Percentiles rank a stretch among this genome's conserved stretches.
Evolutionary conservation across 208 protist genomes (phyloP).

Genomic region (Acanthamoeba castellanii): DNA sequence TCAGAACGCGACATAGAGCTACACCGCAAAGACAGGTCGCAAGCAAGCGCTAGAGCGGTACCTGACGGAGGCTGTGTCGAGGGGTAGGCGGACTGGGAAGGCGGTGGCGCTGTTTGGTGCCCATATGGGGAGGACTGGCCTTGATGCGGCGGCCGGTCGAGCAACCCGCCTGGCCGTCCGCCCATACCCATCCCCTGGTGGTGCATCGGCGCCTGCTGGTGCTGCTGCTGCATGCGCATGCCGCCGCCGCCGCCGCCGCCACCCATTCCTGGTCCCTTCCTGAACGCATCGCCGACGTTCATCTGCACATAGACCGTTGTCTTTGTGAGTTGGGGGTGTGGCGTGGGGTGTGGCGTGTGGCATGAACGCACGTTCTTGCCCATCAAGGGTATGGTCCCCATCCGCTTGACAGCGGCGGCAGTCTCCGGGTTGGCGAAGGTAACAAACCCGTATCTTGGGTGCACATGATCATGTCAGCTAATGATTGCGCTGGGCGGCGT

Average conservation of each 20-base stretch:
- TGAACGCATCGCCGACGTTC: conserved; percentile 60
- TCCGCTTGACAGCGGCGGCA: conserved; percentile 21
- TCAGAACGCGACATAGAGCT: no score
- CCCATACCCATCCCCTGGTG: no score
- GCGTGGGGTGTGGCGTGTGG: not conserved
- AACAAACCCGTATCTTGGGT: conserved; percentile 52
- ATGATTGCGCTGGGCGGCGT: not conserved
- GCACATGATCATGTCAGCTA: not conserved
- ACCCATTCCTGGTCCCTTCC: conserved; percentile 14
- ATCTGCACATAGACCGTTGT: not conserved
- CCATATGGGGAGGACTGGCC: not conserved
- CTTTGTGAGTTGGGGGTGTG: not conserved
- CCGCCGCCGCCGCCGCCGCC: not conserved
- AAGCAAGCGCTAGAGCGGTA: not conserved
- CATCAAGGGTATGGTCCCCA: conserved; percentile 19
- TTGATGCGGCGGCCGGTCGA: not conserved
- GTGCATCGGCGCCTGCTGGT: not conserved
- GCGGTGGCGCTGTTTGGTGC: not conserved
- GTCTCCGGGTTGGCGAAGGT: conserved; percentile 67
- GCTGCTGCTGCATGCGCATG: not conserved
- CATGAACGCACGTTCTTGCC: conserved; percentile 29
- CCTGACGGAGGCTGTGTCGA: not conserved
- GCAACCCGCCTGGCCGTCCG: not conserved
- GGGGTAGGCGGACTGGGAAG: not conserved
- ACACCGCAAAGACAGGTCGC: no score